A percentile compares a stretch with the other conserved stretches of the same genome.
Conservation (phyloP, 2,329 filamentous ascomycete species). For the Phialocephala subalpina region DNA sequence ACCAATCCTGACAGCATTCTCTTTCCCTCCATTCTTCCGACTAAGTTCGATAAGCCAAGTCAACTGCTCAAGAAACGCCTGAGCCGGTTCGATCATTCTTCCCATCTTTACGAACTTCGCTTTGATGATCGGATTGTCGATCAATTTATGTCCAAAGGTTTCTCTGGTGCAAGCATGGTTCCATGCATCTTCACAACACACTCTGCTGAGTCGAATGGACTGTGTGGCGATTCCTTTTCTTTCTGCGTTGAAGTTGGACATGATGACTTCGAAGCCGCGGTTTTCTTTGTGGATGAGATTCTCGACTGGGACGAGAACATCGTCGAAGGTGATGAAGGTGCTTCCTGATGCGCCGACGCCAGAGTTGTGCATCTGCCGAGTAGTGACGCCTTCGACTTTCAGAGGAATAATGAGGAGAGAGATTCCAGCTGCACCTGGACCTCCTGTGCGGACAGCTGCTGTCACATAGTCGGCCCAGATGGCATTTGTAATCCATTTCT, state of each 20-base stretch:
- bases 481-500: constrained; percentile 74
- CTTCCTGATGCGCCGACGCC: constrained; percentile 70
- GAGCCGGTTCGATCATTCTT: constrained; percentile 66
- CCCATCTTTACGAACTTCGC: constrained; percentile 67
- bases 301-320: constrained; percentile 60
- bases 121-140: constrained; percentile 65
- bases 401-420: constrained; percentile 66
- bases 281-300: constrained; percentile 64
- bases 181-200: constrained; percentile 61
- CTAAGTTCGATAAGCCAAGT: constrained; percentile 49
- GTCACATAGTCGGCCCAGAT: constrained; percentile 68
- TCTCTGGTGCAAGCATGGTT: constrained; percentile 59
- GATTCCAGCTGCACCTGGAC: constrained; percentile 59
- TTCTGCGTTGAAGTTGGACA: constrained; percentile 68
- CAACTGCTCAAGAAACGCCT: constrained; percentile 68
- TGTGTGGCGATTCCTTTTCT: constrained; percentile 64
- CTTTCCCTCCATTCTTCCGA: constrained; percentile 28
- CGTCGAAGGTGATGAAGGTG: constrained; percentile 62
- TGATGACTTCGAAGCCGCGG: constrained; percentile 63
- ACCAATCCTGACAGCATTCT: constrained; percentile 52
- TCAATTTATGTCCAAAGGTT: constrained; percentile 66
- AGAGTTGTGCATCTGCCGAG: constrained; percentile 66
- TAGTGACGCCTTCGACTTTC: constrained; percentile 56
- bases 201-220: constrained; percentile 64
- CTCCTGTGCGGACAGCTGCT: constrained; percentile 67